Base-by-base conservation (phyloP, 192 early-diverging fungal species). In the Rhizoclosmatium globosum region DNA sequence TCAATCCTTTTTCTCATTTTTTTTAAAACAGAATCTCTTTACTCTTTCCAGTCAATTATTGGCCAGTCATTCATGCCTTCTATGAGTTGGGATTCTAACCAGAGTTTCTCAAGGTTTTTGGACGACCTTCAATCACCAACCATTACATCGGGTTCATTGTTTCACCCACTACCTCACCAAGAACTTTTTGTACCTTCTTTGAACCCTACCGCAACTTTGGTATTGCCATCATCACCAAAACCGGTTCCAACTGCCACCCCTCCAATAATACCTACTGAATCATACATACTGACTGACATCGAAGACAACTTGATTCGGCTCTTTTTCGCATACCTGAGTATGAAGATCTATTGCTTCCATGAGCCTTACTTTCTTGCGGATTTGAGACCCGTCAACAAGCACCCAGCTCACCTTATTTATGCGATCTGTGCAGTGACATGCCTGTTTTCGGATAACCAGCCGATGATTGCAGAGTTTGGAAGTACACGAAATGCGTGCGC, bases 11-110 rank as follows among this genome's bases (percentile, higher is more conserved):
- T 69, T 3, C 39, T 69, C 0, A 2, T 69, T 46, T 69, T 38
- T 65, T 31, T 2, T n/a, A 19, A n/a, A 43, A 43, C 43, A 79
- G 77, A 79, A 57, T 79, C 77, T 3, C 68, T 79, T 23, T 79
- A 61, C 42, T 79, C 77, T 41, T 71, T 79, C 59, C 68, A 79
- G 47, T 79, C 77, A 53, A 79, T 79, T 43, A 69, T 79, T 71
- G 77, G 68, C 56, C 67, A 77, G 58, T 72, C 70, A 9, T 72
- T 72, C 17, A 38, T 72, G n/a, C 53, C 70, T 15, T 13, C 70
- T n/a, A 43, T 42, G 7, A 57, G 21, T 57, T 72, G 70, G 70
- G 56, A 72, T 21, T 19, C 47, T 15, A 19, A 15, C 9, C 50
- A 72, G 3, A 72, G 50, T 42, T 39, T 72, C 21, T 58, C 70